phyloP scores from a whole-genome alignment of 345 rosid species.

The Bretschneidera sinensis region DNA sequence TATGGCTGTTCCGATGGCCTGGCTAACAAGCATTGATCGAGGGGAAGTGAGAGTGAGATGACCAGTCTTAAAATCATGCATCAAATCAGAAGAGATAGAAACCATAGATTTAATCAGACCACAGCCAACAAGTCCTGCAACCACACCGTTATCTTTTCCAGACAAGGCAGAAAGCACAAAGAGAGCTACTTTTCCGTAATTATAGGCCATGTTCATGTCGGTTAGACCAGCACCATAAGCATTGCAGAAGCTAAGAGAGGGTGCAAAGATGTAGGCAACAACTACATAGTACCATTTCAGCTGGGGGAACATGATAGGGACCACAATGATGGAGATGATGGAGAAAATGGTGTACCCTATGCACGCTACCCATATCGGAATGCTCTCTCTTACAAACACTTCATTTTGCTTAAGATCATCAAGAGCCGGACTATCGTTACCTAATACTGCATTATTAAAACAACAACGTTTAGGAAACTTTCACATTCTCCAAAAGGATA shows the following conservation, averaged over 20 bases:
- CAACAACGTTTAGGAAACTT: conserved; percentile 3
- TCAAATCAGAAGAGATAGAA: conserved; percentile 79
- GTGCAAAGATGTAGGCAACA: conserved; percentile 83
- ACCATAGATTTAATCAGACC: conserved; percentile 87
- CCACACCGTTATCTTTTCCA: conserved; percentile 62
- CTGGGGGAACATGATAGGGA: conserved; percentile 85
- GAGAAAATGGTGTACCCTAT: conserved; percentile 64
- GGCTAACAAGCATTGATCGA: conserved; percentile 80
- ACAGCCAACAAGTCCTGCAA: conserved; percentile 84
- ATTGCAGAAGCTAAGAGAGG: conserved; percentile 88
- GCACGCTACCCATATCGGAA: conserved; percentile 77
- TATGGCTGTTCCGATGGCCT: conserved; percentile 76
- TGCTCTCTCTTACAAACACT: conserved; percentile 62
- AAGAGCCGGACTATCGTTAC: conserved; percentile 15
- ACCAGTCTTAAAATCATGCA: conserved; percentile 96
- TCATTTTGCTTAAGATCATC: conserved; percentile 52
- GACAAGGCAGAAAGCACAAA: conserved; percentile 76
- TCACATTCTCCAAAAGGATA: not conserved
- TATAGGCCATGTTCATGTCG: conserved; percentile 96
- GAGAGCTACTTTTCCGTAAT: conserved; percentile 88
- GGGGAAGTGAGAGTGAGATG: conserved; percentile 91
- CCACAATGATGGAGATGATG: conserved; percentile 52
- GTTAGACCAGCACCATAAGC: conserved; percentile 96
- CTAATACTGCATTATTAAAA: conserved; percentile 24
- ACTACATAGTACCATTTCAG: conserved; percentile 86